Conservation (phyloP, 768 basidiomycete species). For the Trametes maxima region DNA sequence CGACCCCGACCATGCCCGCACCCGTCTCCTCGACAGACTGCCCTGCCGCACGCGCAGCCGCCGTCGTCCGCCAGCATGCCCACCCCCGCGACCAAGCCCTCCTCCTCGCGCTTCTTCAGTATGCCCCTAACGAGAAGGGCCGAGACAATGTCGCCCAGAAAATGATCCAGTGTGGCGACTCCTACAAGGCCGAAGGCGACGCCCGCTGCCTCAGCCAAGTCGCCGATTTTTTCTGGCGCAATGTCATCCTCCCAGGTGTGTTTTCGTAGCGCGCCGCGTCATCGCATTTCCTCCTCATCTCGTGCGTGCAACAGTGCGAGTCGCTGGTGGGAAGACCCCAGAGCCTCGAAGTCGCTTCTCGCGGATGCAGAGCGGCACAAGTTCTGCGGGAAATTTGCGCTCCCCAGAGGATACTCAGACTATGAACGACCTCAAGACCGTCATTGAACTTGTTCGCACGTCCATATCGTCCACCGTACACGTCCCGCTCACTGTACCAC, state of each 20-base stretch:
- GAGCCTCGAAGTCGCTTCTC: conserved; percentile 16
- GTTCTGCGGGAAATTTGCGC: conserved; percentile 9
- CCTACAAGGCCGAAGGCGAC: conserved; percentile 12
- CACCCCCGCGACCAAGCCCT: conserved; percentile 13
- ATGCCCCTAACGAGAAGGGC: conserved; percentile 15
- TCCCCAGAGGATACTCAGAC: conserved; percentile 10
- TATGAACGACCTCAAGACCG: conserved; percentile 14
- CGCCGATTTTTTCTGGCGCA: conserved; percentile 20
- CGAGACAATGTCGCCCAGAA: conserved; percentile 13
- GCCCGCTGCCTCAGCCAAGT: conserved; percentile 8
- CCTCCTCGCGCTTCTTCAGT: conserved; percentile 15
- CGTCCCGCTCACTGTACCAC: background rate
- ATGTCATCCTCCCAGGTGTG: conserved; percentile 16
- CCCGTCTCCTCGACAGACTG: background rate
- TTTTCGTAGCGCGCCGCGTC: background rate
- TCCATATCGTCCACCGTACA: no score
- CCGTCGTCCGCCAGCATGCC: conserved; percentile 8
- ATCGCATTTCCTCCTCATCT: background rate
- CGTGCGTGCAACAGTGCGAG: conserved; percentile 8
- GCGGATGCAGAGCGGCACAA: conserved; percentile 2
- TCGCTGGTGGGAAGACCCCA: conserved; percentile 17
- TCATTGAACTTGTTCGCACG: conserved; percentile 8
- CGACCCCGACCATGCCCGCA: conserved; percentile 4
- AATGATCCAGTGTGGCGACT: conserved; percentile 12
- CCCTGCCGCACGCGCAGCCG: background rate